phyloP scores from a whole-genome alignment of 139 green algal species.

The Chlamydomonas urium region DNA sequence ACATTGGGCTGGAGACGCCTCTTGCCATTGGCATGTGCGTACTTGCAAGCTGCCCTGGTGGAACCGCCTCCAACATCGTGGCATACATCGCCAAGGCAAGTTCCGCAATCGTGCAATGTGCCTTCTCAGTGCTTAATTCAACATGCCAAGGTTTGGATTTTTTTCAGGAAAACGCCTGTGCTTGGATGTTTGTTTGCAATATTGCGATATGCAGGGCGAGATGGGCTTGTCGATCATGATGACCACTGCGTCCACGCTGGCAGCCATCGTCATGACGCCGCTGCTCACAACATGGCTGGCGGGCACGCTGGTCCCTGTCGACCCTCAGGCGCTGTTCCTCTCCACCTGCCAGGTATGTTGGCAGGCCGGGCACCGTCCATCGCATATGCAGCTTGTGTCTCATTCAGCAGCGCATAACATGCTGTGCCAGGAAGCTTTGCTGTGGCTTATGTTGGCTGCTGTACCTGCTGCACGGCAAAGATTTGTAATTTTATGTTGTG shows the following conservation, averaged over 20 bases:
- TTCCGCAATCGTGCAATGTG: too few relatives aligned
- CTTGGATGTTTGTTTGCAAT: too few relatives aligned
- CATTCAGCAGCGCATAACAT: too few relatives aligned
- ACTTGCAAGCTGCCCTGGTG: conserved; percentile 42
- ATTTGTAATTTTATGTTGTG: too few relatives aligned
- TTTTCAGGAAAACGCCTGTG: too few relatives aligned
- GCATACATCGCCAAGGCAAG: conserved; percentile 43
- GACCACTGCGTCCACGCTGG: conserved; percentile 52
- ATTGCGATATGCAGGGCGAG: conserved; percentile 53
- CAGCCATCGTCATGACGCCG: conserved; percentile 63
- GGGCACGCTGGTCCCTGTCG: conserved; percentile 65
- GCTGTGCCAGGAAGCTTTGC: too few relatives aligned
- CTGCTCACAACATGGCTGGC: conserved; percentile 62
- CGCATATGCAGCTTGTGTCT: too few relatives aligned
- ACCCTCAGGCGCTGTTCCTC: conserved; percentile 54
- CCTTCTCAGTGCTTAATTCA: too few relatives aligned
- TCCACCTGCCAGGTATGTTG: conserved; percentile 56
- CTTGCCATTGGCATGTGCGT: conserved; percentile 29
- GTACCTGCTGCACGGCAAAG: too few relatives aligned
- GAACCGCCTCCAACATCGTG: conserved; percentile 58
- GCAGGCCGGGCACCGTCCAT: too few relatives aligned
- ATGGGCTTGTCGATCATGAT: conserved; percentile 45
- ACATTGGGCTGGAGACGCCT: conserved; percentile 14
- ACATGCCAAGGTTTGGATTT: too few relatives aligned
- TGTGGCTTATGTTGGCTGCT: too few relatives aligned